Evolutionary conservation across 257 asterid genomes (phyloP).

Genomic region (Solanum virginianum): DNA sequence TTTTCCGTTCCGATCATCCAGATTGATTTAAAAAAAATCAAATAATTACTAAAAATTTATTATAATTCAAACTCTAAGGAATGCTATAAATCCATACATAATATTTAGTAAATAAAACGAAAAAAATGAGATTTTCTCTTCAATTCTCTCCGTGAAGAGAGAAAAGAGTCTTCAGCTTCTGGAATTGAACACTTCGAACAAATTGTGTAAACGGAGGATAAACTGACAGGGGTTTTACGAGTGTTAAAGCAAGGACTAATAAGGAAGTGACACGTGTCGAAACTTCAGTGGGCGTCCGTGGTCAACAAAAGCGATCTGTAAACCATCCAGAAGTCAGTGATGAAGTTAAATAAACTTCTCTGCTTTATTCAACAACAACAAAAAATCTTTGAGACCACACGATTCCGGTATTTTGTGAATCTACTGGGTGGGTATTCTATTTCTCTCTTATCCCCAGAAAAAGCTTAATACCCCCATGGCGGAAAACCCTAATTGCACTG

Average conservation of each 20-base stretch:
- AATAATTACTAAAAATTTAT: neutral
- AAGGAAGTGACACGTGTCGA: neutral
- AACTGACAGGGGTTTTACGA: neutral
- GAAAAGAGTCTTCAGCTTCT: neutral
- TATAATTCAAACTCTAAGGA: neutral
- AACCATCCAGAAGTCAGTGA: neutral
- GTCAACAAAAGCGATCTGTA: no score
- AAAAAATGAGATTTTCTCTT: neutral
- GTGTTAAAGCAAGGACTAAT: neutral
- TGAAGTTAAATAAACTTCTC: neutral
- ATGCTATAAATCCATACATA: neutral
- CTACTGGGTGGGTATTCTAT: neutral
- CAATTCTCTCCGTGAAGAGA: neutral
- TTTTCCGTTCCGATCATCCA: neutral
- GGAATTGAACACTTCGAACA: neutral
- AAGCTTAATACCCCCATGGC: slow-evolving; percentile 23
- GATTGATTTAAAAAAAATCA: neutral
- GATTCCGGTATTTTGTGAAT: neutral
- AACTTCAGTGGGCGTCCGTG: no score
- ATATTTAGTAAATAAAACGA: neutral
- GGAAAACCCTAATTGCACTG: slow-evolving; percentile 32
- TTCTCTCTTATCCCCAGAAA: neutral
- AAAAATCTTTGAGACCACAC: neutral
- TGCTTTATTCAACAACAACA: no score
- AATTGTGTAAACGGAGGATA: neutral